phyloP scores from a whole-genome alignment of 352 stramenopile genomes.

The Ophiocytium majus region DNA sequence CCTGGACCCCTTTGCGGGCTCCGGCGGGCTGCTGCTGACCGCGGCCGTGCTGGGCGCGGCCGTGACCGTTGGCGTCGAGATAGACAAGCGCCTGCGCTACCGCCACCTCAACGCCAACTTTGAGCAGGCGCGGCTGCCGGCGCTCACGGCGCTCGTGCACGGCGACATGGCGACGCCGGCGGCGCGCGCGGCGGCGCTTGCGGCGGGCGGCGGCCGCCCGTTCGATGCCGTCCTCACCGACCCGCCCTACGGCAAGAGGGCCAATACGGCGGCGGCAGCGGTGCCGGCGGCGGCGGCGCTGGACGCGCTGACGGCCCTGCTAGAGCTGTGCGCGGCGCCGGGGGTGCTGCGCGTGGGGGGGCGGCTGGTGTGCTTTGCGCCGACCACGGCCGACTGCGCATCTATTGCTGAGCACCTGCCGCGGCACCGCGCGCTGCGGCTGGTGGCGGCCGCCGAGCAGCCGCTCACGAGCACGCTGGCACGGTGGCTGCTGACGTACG shows the following conservation, averaged over 20 bases:
- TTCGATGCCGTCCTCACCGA: slow-evolving; percentile 25
- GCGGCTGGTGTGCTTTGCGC: slow-evolving; percentile 6
- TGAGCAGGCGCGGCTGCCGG: neutral
- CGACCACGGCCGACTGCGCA: neutral
- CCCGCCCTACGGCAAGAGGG: slow-evolving; percentile 21
- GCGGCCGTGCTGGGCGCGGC: neutral
- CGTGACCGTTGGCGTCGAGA: slow-evolving; percentile 20
- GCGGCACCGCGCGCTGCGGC: neutral
- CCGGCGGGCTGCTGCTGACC: slow-evolving; percentile 16
- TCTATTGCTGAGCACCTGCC: neutral
- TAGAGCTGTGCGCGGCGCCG: neutral
- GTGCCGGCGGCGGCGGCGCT: neutral
- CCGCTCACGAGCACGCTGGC: neutral
- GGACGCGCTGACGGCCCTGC: neutral
- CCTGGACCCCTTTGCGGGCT: slow-evolving; percentile 20
- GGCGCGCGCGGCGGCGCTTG: neutral
- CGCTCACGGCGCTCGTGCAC: slow-evolving; percentile 20
- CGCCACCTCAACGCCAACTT: slow-evolving; percentile 21
- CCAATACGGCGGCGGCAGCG: neutral
- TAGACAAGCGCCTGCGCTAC: slow-evolving; percentile 1
- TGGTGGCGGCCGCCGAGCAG: neutral
- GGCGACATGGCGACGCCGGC: neutral
- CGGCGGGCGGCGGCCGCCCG: neutral
- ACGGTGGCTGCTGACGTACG: slow-evolving; percentile 23
- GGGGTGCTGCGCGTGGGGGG: neutral